phyloP scores from a whole-genome alignment of 176 grass and related monocot genomes.

The sorghum (Sorghum bicolor) region DNA sequence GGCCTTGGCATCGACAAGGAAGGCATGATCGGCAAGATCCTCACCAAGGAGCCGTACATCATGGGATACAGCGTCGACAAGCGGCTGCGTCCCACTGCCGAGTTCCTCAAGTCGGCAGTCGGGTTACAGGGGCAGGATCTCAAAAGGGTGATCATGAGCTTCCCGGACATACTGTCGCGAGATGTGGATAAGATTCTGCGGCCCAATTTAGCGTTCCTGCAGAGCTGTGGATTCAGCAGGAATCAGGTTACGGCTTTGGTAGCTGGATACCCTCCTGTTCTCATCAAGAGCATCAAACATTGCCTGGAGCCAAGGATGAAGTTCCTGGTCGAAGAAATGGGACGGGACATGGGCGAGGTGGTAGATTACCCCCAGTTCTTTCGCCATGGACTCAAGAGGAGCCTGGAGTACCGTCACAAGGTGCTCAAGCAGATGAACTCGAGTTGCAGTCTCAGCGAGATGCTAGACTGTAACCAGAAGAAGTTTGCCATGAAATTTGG shows the following conservation, averaged over 20 bases:
- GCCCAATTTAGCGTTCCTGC: conserved; percentile 73
- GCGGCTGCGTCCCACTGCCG: conserved; percentile 65
- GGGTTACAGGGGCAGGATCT: conserved; percentile 59
- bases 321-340: conserved; percentile 89
- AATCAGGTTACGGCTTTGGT: conserved; percentile 64
- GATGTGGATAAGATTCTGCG: conserved; percentile 68
- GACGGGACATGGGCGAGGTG: conserved; percentile 57
- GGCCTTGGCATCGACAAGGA: conserved; percentile 75
- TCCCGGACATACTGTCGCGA: conserved; percentile 66
- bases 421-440: conserved; percentile 64
- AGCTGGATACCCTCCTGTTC: conserved; percentile 73
- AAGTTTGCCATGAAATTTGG: conserved; percentile 81
- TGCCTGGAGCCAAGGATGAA: conserved; percentile 92
- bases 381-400: conserved; percentile 81
- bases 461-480: conserved; percentile 86
- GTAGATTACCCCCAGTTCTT: conserved; percentile 92
- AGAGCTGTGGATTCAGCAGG: conserved; percentile 56
- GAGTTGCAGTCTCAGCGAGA: conserved; percentile 80
- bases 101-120: conserved; percentile 72
- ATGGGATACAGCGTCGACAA: conserved; percentile 85
- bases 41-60: conserved; percentile 83
- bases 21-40: conserved; percentile 65
- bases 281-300: conserved; percentile 87
- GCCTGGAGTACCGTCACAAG: conserved; percentile 81
- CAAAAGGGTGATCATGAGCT: conserved; percentile 59